Base-by-base conservation (phyloP, 345 rosid genomes). In the Citrus trifoliata region DNA sequence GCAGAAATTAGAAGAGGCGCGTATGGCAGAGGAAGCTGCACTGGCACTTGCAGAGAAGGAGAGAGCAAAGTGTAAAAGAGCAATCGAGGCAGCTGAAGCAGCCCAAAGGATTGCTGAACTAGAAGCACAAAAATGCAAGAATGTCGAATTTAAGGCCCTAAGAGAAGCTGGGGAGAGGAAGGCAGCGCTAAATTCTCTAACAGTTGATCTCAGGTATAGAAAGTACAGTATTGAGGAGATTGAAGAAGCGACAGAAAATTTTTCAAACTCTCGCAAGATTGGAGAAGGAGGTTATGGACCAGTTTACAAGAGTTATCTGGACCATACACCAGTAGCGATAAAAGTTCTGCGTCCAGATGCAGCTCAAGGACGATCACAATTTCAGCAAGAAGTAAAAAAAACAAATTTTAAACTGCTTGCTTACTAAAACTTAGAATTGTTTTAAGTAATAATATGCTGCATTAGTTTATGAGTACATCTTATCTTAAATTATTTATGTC, bases 241-340 rank as follows among this genome's bases (percentile, higher is more conserved):
- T 38, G 97, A 93, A 87, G 71, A 51, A 64, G 97, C 97, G 76
- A 88, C 98, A 1, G 83, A 90, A 4, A 67, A 83, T 67, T 92
- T 95, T 64, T 25, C 90, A 0, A 76, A 59, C 5, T 77, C 87
- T 28, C 92, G 82, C 53, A 93, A 92, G 86, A 85, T 95, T 18
- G 99, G 99, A 40, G 99, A 93, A 90, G 98, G 99, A 62, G 99
- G 99, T 35, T 95, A 95, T 67, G 97, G 97, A 18, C 98, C 99
- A 27, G 99, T 93, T 25, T 95, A 86, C 86, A 85, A 72, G 70
- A 80, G 91, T 61, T 63, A 74, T 42, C 78, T 95, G 70, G 94
- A 93, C 82, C 94, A 88, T 40, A 95, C 99, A 18, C 83, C 88
- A 3, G 97, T 91, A 30, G 97, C 99, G 8, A 76, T 93, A 61